Evolutionary conservation across 2,329 filamentous ascomycete species (phyloP), one percentile per base, ranked within the genome.

Genomic region (Fusarium verticillioides): DNA sequence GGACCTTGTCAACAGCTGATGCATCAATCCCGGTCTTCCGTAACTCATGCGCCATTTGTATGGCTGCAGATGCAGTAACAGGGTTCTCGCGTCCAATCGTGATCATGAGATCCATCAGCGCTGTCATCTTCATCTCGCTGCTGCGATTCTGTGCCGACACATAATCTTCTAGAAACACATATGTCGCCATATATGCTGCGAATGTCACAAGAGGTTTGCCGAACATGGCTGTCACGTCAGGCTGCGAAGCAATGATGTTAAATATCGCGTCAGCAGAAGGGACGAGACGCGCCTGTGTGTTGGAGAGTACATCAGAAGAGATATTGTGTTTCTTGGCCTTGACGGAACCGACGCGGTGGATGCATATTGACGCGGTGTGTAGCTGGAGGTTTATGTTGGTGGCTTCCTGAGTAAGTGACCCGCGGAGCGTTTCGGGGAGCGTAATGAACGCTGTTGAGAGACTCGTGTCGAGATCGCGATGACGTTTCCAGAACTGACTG

Each of bases 341-440:
- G 90, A 79, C 93, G 12, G 94, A 92, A 2, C 94, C 94, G 4
- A 93, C 92, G 80, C 95, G 93, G 77, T 97, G 94, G 11, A 97
- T 85, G 79, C 94, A 96, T 60, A 97, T 97, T 8, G 91, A 90
- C 5, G 93, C 92, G 1, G 94, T 93, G 78, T 97, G 94, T 3
- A 97, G 89, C 76, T 93, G 93, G 85, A 97, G 92, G 74, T 96
- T 97, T 60, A 92, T 86, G 76, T 95, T 94, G 1, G 96, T 88
- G 15, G 93, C 89, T 53, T 93, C 92, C 2, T 90, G 86, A 75
- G 95, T 88, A 47, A 87, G 82, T 0, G 94, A 93, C 34, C 97
- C 82, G 47, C 93, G 89, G 36, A 96, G 86, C 52, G 88, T 84
- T 60, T 91, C 90, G 0, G 94, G 94, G 10, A 97, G 83, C 9